Conservation (phyloP, 257 asterid genomes). For the Leonotis leonurus region DNA sequence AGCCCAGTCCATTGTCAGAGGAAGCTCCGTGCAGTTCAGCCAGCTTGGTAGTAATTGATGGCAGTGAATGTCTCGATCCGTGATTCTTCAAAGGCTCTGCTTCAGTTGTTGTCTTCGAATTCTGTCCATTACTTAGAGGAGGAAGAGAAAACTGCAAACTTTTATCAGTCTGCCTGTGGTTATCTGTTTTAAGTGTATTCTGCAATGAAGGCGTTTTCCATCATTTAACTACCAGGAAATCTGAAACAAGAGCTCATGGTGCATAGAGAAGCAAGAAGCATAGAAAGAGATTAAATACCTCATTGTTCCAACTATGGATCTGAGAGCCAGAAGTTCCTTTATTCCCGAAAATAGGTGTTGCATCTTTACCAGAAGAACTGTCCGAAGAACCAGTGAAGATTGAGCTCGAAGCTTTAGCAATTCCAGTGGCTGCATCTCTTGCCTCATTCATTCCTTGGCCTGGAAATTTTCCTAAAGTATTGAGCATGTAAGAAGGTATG, state of each 20-base stretch:
- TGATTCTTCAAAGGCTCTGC: constrained; percentile 36
- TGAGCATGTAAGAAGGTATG: constrained; percentile 23
- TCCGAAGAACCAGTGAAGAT: too few relatives aligned
- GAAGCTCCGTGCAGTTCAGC: constrained; percentile 25
- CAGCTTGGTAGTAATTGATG: constrained; percentile 44
- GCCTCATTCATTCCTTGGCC: constrained; percentile 27
- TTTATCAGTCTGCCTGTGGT: constrained; percentile 19
- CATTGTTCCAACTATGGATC: constrained; percentile 18
- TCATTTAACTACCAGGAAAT: not conserved
- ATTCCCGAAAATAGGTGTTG: constrained; percentile 24
- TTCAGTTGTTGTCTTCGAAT: constrained; percentile 18
- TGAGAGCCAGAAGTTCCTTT: constrained; percentile 32
- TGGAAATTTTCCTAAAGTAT: constrained; percentile 14
- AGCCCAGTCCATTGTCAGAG: constrained; percentile 49
- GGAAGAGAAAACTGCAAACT: constrained; percentile 17
- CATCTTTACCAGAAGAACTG: constrained; percentile 24
- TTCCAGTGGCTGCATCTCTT: constrained; percentile 27
- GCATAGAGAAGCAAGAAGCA: constrained; percentile 10
- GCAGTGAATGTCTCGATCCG: constrained; percentile 42
- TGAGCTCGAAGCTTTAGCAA: constrained; percentile 26
- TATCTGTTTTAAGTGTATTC: constrained; percentile 25
- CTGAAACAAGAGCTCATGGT: not conserved
- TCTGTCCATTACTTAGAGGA: constrained; percentile 37
- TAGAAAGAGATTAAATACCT: constrained; percentile 42
- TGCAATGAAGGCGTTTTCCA: constrained; percentile 31